Evolutionary conservation across 148 eudicot species (phyloP), one percentile per base, ranked within the genome.

Genomic region (Chenopodium berlandieri): DNA sequence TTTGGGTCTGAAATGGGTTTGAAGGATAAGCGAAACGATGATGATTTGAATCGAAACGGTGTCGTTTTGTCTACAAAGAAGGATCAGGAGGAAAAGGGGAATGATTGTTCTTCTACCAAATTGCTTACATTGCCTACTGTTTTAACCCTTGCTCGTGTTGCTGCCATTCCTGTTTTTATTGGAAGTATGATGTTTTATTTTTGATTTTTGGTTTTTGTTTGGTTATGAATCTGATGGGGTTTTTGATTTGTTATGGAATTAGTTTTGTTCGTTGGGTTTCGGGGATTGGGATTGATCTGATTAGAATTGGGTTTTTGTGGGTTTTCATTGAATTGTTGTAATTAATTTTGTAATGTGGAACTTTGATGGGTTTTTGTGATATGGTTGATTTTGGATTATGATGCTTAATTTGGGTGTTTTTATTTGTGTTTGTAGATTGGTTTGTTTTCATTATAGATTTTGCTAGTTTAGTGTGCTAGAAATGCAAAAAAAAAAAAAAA

Each of bases 61-160:
- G 80, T 7, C 76, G 77, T 78, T 60, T 75, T 82, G 7, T 63
- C 79, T 11, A 23, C 69, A 0, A 65, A 50, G 25, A 63, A 85
- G 27, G 67, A 79, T 58, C 34, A 56, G 62, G 17, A 56, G 62
- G 6, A 75, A 44, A 25, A 78, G 23, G 37, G 75, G 0, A 73
- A 78, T 16, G 58, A 77, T 34, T 64, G 70, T 44, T 82, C 91
- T 2, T 14, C 19, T 13, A 56, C 62, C 22, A 93, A 92, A 84
- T 85, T 96, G 84, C 88, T 96, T 37, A 96, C 99, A 13, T 87
- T 96, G 90, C 99, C 99, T 0, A 96, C 97, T 40, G 74, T 94
- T 32, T 80, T 96, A 79, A 96, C 98, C 40, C 91, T 96, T 25
- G 95, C 92, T 58, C 97, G 99, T 65, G 99, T 96, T 34, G 94